phyloP scores from a whole-genome alignment of 106 monocot genomes.

The Vanilla planifolia region DNA sequence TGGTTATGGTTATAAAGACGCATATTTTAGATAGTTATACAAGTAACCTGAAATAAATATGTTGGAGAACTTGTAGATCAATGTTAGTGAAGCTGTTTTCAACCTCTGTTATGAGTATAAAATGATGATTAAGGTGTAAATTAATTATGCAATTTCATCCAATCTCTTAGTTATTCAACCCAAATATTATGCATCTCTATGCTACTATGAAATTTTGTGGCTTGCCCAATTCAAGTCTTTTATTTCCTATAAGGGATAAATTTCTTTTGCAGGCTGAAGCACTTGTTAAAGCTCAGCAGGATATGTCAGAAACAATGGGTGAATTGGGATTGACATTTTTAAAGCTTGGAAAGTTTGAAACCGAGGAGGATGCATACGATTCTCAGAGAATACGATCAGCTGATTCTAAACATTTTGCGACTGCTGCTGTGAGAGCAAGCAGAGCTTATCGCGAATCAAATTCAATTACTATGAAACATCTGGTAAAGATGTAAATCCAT shows the following conservation, averaged over 20 bases:
- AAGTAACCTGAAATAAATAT: no score
- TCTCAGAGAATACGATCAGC: conserved; percentile 70
- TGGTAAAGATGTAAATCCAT: conserved; percentile 38
- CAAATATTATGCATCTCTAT: neutral
- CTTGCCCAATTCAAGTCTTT: neutral
- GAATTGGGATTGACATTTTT: conserved; percentile 84
- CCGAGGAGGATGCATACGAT: conserved; percentile 48
- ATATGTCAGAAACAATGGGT: conserved; percentile 82
- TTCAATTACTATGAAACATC: conserved; percentile 55
- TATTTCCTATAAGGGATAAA: neutral
- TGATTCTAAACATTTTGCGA: conserved; percentile 47
- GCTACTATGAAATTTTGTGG: neutral
- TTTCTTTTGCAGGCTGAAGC: conserved; percentile 64
- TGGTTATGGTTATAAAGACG: no score
- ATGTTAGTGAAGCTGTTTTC: no score
- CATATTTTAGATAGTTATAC: no score
- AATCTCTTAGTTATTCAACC: no score
- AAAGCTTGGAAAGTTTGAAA: conserved; percentile 88
- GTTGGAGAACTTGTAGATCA: no score
- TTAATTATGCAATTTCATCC: no score
- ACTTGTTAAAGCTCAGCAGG: conserved; percentile 81
- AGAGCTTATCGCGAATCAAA: conserved; percentile 70
- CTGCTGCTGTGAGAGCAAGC: conserved; percentile 75
- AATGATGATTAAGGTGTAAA: no score
- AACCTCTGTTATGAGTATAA: no score